Base-by-base conservation (phyloP, 2,329 filamentous ascomycete species). In the Phaeosphaeriaceae sp. region DNA sequence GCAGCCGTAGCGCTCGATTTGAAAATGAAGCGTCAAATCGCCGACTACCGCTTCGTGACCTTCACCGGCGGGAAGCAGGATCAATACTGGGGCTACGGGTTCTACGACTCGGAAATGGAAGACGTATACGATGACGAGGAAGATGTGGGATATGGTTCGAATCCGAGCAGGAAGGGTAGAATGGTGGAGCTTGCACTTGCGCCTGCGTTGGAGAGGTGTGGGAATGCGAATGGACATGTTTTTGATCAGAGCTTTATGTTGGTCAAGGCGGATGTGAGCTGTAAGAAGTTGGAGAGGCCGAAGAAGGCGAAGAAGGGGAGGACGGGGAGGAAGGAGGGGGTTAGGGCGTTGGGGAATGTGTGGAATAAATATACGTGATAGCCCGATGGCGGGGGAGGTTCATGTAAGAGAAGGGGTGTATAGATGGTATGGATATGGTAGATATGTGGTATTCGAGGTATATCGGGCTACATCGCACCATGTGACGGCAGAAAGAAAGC, bases 91-190 rank as follows among this genome's bases (percentile, higher is more conserved):
- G 75, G 76, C 21, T 78, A 76, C 44, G 67, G 65, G 2, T 77
- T 72, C 56, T 77, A 76, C 47, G 74, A 77, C 19, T 74, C 71
- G 28, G 75, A 77, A 43, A 78, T 78, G 76, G 75, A 77, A 52
- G 75, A 77, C 24, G 64, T 77, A 3, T 73, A 74, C 43, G 70
- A 73, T 15, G 72, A 74, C 10, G 64, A 69, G 15, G 68, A 68
- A 8, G 61, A 66, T 10, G 50, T 59, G 5, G 61, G 60, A 26
- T 68, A 66, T 28, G 55, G 58, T 17, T 58, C 58, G 13, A 57
- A 28, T 26, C 55, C 55, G 11, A 61, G 57, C 44, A 56, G 49
- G 8, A 69, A 67, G 46, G 55, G 64, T 5, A 68, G 72, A 52
- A 58, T 61, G 48, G 76, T 78, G 1, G 73, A 78, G 52, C 58